These are phyloP conservation scores for Vigna mungo DNA, from an alignment of 306 rosid species.

Conservation along the genomic window DNA sequence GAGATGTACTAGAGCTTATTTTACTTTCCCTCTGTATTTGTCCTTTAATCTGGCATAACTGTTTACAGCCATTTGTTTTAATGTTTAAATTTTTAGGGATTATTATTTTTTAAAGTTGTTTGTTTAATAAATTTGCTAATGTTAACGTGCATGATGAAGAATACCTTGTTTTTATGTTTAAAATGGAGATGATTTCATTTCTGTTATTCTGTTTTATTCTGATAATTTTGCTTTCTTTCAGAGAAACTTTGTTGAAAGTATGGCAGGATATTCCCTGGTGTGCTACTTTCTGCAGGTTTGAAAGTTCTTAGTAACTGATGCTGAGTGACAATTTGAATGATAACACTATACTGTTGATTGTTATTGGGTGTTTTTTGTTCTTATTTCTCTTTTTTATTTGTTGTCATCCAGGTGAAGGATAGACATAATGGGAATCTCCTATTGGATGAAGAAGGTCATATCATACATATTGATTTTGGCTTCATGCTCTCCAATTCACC, in stretches of 20 bases:
- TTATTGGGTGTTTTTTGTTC: constrained; percentile 31
- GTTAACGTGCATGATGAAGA: constrained; percentile 31
- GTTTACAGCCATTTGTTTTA: constrained; percentile 25
- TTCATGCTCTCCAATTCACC: constrained; percentile 99
- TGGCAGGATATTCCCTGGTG: constrained; percentile 99
- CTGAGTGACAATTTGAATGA: constrained; percentile 32
- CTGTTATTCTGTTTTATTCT: constrained; percentile 30
- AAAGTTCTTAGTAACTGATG: constrained; percentile 37
- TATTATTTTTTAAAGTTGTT: constrained; percentile 10
- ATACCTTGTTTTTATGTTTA: constrained; percentile 12
- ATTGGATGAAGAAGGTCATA: constrained; percentile 97
- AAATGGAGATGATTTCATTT: constrained; percentile 32
- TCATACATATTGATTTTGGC: constrained; percentile 98
- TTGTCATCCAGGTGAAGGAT: constrained; percentile 76
- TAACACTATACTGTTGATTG: constrained; percentile 25
- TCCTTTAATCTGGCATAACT: constrained; percentile 2
- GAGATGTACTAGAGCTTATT: constrained; percentile 24
- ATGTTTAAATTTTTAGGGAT: not conserved
- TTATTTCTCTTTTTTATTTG: constrained; percentile 42
- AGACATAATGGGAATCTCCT: constrained; percentile 97
- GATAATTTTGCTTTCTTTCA: constrained; percentile 51
- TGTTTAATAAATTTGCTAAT: constrained; percentile 28
- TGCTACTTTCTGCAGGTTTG: constrained; percentile 97
- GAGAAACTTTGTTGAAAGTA: constrained; percentile 99
- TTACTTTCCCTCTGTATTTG: not conserved